These are phyloP conservation scores for Mycena chlorophos DNA, from an alignment of 768 basidiomycete genomes.

Conservation along the genomic window DNA sequence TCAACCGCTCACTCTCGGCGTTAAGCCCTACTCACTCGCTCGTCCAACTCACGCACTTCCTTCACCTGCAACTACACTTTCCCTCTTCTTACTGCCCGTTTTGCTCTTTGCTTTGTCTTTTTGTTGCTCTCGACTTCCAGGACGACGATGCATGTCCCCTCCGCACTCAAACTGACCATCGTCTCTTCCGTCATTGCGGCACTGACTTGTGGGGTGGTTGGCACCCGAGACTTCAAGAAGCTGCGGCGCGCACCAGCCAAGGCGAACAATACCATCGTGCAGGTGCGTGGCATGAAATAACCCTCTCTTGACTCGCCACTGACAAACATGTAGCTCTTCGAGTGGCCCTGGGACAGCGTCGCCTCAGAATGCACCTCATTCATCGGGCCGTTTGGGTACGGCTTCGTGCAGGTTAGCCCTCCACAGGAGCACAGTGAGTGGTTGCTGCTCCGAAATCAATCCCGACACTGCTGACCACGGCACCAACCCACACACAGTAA, in stretches of 20 bases:
- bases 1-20: too few relatives aligned
- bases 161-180: too few relatives aligned
- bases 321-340: conserved; percentile 37
- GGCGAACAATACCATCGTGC: conserved; percentile 32
- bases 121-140: too few relatives aligned
- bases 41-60: too few relatives aligned
- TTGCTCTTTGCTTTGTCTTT: too few relatives aligned
- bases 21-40: too few relatives aligned
- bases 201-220: neutral
- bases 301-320: neutral
- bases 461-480: neutral
- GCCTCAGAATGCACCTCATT: conserved; percentile 45
- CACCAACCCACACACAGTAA: conserved; percentile 17
- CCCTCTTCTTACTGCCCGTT: too few relatives aligned
- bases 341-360: conserved; percentile 43
- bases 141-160: too few relatives aligned
- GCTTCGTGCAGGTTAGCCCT: conserved; percentile 41
- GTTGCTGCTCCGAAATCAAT: neutral
- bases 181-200: too few relatives aligned
- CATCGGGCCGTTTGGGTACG: conserved; percentile 46
- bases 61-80: too few relatives aligned
- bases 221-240: neutral
- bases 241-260: conserved; percentile 14
- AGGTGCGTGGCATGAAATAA: conserved; percentile 1
- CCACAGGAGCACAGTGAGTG: conserved; percentile 36